Evolutionary conservation across 148 eudicot genomes (phyloP).

Genomic region (Tetragonia tetragonoides): DNA sequence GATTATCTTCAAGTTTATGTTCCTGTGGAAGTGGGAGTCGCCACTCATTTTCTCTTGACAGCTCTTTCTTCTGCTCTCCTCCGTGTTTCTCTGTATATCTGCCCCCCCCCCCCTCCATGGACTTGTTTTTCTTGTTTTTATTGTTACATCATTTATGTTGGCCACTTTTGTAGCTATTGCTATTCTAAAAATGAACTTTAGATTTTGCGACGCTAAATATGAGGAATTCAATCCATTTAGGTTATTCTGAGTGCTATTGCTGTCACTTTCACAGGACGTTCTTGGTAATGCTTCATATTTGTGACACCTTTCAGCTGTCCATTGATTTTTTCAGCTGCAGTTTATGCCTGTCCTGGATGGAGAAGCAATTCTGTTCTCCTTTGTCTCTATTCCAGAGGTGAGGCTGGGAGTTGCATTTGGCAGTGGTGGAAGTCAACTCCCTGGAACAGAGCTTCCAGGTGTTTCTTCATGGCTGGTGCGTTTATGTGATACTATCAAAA

Average conservation of each 20-base stretch:
- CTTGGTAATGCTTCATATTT: background rate
- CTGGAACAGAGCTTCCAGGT: slow-evolving; percentile 91
- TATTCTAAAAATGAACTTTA: background rate
- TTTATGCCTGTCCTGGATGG: slow-evolving; percentile 88
- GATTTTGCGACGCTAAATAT: background rate
- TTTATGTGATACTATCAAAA: background rate
- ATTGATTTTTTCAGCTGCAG: slow-evolving; percentile 54
- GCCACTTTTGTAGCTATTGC: background rate
- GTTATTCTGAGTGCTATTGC: background rate
- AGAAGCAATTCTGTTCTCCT: slow-evolving; percentile 76
- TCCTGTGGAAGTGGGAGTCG: background rate
- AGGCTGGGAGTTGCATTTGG: slow-evolving; percentile 90
- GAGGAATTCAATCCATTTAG: background rate
- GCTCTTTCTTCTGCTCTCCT: background rate
- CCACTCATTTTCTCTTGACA: background rate
- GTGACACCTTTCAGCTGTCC: slow-evolving; percentile 5
- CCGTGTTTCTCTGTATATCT: background rate
- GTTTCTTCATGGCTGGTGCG: slow-evolving; percentile 96
- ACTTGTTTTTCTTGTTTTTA: background rate
- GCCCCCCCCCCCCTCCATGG: background rate
- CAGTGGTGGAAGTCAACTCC: slow-evolving; percentile 87
- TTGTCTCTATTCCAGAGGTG: slow-evolving; percentile 80
- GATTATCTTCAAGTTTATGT: background rate
- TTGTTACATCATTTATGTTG: background rate
- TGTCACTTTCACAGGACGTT: background rate